Percentiles rank a stretch among this genome's conserved stretches.
Conservation (phyloP, 2,329 filamentous ascomycete genomes). For the Bertia moriformis region DNA sequence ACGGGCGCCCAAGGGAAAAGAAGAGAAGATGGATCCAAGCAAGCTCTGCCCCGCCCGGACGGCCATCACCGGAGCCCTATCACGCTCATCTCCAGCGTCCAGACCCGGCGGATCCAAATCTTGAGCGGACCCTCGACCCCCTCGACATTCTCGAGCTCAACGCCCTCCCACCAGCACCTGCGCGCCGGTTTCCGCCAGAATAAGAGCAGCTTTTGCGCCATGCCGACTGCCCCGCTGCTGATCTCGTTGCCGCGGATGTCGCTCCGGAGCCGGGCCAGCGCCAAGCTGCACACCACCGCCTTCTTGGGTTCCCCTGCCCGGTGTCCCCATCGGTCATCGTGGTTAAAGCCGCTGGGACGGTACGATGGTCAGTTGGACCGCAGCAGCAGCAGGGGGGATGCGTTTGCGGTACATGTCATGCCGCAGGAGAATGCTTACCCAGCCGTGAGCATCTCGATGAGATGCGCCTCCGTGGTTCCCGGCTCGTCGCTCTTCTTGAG, state of each 20-base stretch:
- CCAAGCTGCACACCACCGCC: conserved; percentile 92
- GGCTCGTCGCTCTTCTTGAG: conserved; percentile 88
- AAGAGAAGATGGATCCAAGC: too few relatives aligned
- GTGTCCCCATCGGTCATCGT: conserved; percentile 90
- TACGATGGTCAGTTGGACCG: too few relatives aligned
- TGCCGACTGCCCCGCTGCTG: conserved; percentile 71
- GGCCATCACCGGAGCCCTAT: conserved; percentile 70
- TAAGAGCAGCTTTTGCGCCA: conserved; percentile 93
- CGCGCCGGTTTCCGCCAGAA: conserved; percentile 97
- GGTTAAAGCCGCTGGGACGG: conserved; percentile 70
- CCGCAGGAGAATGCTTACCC: conserved; percentile 48
- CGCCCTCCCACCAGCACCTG: conserved; percentile 97
- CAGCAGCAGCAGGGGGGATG: conserved; percentile 6
- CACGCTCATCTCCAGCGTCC: conserved; percentile 97
- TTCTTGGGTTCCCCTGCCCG: conserved; percentile 93
- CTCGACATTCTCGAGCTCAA: conserved; percentile 78
- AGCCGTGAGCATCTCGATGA: conserved; percentile 98
- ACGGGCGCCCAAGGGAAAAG: too few relatives aligned
- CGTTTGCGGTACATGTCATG: conserved; percentile 4
- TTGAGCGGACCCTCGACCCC: conserved; percentile 86
- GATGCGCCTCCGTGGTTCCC: conserved; percentile 93
- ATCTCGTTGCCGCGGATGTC: conserved; percentile 72
- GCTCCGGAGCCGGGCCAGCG: conserved; percentile 78
- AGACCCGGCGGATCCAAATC: conserved; percentile 94
- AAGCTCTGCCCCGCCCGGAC: too few relatives aligned